phyloP scores from a whole-genome alignment of 2,329 filamentous ascomycete species.

The Scolecobasidium constrictum region DNA sequence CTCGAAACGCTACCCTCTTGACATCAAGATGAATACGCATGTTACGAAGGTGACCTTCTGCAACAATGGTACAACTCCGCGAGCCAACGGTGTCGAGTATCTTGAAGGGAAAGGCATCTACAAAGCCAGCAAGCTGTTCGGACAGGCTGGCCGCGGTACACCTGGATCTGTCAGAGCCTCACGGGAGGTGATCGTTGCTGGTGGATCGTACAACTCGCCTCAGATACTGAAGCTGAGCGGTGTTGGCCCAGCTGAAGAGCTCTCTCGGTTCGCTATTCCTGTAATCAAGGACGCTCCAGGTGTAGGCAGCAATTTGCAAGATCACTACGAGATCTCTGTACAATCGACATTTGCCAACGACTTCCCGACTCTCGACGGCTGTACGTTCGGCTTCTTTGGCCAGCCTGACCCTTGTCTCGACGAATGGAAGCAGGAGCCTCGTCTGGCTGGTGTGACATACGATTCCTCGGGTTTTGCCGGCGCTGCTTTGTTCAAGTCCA shows the following conservation, averaged over 20 bases:
- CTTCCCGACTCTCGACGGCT: neutral
- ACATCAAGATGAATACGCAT: conserved; percentile 16
- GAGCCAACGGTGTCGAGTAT: conserved; percentile 33
- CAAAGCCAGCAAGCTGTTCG: conserved; percentile 27
- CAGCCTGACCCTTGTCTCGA: conserved; percentile 1
- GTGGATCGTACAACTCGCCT: conserved; percentile 52
- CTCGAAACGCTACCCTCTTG: neutral
- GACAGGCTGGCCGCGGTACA: conserved; percentile 21
- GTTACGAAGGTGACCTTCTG: conserved; percentile 39
- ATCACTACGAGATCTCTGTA: conserved; percentile 24
- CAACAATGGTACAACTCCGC: conserved; percentile 13
- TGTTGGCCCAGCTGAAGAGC: conserved; percentile 42
- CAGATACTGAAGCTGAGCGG: conserved; percentile 56
- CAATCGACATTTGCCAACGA: neutral
- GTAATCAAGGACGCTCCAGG: conserved; percentile 28
- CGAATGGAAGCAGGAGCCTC: neutral
- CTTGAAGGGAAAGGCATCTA: conserved; percentile 30
- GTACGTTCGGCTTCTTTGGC: neutral
- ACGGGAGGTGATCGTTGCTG: conserved; percentile 34
- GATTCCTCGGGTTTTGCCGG: neutral
- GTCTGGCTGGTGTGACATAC: neutral
- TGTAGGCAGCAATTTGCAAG: conserved; percentile 54
- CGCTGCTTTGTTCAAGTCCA: neutral
- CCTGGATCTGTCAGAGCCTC: neutral
- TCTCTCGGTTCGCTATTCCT: conserved; percentile 22